A percentile compares a stretch with the other conserved stretches of the same genome.
Conservation (phyloP, 2,329 filamentous ascomycete species). For the Fusarium sp. region DNA sequence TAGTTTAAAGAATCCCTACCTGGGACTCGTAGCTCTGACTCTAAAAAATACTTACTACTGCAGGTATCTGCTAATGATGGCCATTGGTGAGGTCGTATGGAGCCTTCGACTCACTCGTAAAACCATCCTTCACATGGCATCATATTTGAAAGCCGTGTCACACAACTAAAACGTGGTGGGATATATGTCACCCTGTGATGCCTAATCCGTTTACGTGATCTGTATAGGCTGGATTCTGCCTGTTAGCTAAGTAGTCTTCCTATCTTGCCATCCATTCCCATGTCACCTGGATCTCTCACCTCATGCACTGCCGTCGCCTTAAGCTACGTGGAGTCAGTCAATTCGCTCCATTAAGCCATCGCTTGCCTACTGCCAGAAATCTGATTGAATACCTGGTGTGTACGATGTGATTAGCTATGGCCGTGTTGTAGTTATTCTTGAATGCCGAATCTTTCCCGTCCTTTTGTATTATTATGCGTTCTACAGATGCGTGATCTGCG, state of each 20-base stretch:
- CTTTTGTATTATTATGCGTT: conserved; percentile 8
- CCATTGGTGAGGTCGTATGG: background rate
- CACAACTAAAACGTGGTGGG: conserved; percentile 8
- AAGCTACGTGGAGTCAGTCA: background rate
- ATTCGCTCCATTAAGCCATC: background rate
- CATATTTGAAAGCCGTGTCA: background rate
- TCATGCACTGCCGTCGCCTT: background rate
- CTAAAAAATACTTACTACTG: conserved; percentile 7
- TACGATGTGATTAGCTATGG: conserved; percentile 23
- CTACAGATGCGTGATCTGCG: background rate
- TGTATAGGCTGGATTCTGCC: conserved; percentile 2
- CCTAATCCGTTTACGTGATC: conserved; percentile 4
- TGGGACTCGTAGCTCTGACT: conserved; percentile 13
- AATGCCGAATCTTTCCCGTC: conserved; percentile 42
- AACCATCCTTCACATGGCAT: background rate
- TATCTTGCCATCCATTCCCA: conserved; percentile 4
- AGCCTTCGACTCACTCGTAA: background rate
- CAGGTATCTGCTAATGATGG: background rate
- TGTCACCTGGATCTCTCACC: conserved; percentile 3
- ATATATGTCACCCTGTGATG: conserved; percentile 8
- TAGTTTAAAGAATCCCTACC: conserved; percentile 22
- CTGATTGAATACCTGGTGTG: background rate
- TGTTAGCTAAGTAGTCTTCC: background rate
- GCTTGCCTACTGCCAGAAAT: background rate
- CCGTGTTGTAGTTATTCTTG: conserved; percentile 13